phyloP scores from a whole-genome alignment of 257 asterid genomes.

The Cynanchum wilfordii region DNA sequence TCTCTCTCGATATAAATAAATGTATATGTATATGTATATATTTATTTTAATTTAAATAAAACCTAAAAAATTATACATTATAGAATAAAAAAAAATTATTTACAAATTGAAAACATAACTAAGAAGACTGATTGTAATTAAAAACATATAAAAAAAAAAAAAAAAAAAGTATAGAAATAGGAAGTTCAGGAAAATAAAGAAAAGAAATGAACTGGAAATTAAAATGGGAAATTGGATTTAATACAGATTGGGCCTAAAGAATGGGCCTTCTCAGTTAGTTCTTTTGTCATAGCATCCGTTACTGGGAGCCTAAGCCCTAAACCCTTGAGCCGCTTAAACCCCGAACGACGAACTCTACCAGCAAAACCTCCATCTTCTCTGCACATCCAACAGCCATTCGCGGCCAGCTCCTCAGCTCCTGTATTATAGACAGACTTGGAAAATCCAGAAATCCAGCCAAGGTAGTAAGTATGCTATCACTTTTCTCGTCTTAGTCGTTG shows the following conservation, averaged over 20 bases:
- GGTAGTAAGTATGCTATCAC: neutral
- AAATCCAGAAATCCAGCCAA: neutral
- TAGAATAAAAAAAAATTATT: too few species aligned
- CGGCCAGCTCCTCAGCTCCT: neutral
- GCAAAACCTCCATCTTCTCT: neutral
- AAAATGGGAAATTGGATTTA: neutral
- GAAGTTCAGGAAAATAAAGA: too few species aligned
- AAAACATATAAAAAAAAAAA: too few species aligned
- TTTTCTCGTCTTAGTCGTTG: neutral
- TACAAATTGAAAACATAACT: too few species aligned
- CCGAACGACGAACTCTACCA: neutral
- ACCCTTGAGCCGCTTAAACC: constrained; percentile 2
- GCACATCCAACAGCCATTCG: neutral
- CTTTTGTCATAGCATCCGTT: neutral
- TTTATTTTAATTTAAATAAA: too few species aligned
- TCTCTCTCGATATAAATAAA: too few species aligned
- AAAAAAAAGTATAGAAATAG: too few species aligned
- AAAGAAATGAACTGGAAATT: too few species aligned
- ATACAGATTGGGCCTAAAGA: neutral
- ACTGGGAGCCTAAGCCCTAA: neutral
- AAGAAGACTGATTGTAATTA: too few species aligned
- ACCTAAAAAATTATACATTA: too few species aligned
- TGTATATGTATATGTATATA: too few species aligned
- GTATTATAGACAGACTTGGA: neutral
- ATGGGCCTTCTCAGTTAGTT: neutral